A percentile compares a stretch with the other conserved stretches of the same genome.
phyloP scores from a whole-genome alignment of 1,284 basidiomycete species.

The Erythrobasidium hasegawianum region DNA sequence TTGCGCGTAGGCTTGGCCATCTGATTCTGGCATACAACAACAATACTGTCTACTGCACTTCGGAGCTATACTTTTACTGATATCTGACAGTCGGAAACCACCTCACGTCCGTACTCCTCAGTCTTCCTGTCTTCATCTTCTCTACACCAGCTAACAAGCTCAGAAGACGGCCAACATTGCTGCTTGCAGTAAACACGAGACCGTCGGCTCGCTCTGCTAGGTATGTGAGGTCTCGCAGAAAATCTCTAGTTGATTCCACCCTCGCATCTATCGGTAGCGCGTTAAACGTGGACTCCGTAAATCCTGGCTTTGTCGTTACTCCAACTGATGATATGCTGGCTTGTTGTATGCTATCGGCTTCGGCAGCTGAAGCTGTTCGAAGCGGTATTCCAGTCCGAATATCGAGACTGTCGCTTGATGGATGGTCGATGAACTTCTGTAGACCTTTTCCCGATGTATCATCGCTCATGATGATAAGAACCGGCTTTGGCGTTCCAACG shows the following conservation, averaged over 20 bases:
- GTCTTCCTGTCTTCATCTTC: conserved; percentile 2
- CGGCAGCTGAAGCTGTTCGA: background rate
- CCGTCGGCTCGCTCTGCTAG: conserved; percentile 37
- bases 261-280: conserved; percentile 31
- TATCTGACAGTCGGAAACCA: conserved; percentile 33
- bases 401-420: conserved; percentile 20
- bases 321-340: background rate
- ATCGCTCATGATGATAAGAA: conserved; percentile 40
- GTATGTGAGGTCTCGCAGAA: conserved; percentile 43
- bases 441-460: conserved; percentile 33
- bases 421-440: conserved; percentile 25
- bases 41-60: too few species aligned
- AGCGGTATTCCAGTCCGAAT: background rate
- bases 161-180: conserved; percentile 43
- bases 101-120: conserved; percentile 41
- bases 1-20: too few species aligned
- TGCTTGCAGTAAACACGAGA: conserved; percentile 41
- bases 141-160: conserved; percentile 35
- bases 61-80: background rate
- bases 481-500: conserved; percentile 6
- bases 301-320: background rate
- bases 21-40: too few species aligned
- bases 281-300: conserved; percentile 42
- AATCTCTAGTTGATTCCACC: conserved; percentile 30
- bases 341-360: background rate